Base-by-base conservation (phyloP, 306 rosid genomes). In the Lathyrus tuberosus region DNA sequence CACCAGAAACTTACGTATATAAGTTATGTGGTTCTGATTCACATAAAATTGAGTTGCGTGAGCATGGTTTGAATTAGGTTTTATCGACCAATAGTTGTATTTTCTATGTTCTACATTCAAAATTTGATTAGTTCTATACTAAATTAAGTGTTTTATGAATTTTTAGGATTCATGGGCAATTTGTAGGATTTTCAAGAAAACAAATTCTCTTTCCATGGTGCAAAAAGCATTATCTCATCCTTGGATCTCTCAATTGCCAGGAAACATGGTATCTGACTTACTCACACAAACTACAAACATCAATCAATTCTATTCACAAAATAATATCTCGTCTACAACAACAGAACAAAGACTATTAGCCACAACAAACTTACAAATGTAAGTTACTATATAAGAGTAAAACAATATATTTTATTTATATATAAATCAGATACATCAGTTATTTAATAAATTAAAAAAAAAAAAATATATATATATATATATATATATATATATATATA, bases 161-260 rank as follows among this genome's bases (percentile, higher is more conserved):
- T 38, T 35, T n/a, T 86, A 91, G 97, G 96, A 89, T 62, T 77
- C 96, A 51, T 91, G 94, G 97, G 91, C 97, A 53, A 87, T 91
- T 8, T 91, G 97, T 46, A 91, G 91, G 84, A 87, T 91, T 76
- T 91, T 89, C 78, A 84, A 85, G 88, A 91, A 91, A 78, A 67
- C 89, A 38, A 85, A 65, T 74, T 84, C 96, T 2, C 74, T 82
- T 72, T 87, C 97, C 10, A 82, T 81, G 86, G 87, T 89, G 24
- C 96, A 89, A 20, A 85, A 87, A 74, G 87, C 91, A 14, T 75
- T 87, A 33, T 79, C 90, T 59, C 86, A 82, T 16, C 74, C 89
- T 47, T 86, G 91, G 93, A 51, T 81, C 30, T 71, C 86, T 70
- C 81, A 85, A 31, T 40, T 84, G 10, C 91, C 77, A 12, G 91